These are phyloP conservation scores for Gaertneriomyces semiglobifer DNA, from an alignment of 192 early-diverging fungal species.

Conservation along the genomic window DNA sequence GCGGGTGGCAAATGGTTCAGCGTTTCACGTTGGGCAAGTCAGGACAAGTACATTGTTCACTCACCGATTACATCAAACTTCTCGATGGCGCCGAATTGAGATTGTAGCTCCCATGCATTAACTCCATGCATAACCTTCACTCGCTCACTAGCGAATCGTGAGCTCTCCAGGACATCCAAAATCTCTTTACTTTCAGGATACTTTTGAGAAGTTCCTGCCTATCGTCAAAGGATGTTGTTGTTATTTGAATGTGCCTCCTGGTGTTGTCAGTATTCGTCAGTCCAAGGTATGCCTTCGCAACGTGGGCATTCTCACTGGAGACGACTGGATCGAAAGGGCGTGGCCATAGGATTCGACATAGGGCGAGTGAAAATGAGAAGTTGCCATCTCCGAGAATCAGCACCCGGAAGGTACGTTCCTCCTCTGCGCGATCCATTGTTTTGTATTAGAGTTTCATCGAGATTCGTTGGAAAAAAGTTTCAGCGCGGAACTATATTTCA, in stretches of 20 bases:
- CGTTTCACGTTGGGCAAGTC: too few relatives aligned
- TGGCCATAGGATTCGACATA: conserved; percentile 39
- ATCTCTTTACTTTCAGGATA: conserved; percentile 46
- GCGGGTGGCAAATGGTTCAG: background rate
- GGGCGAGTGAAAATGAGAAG: conserved; percentile 52
- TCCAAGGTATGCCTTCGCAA: conserved; percentile 23
- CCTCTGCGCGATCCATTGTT: background rate
- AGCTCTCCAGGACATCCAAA: conserved; percentile 21
- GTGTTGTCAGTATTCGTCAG: conserved; percentile 10
- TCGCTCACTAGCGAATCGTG: conserved; percentile 6
- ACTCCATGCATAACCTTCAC: conserved; percentile 45
- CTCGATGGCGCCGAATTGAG: conserved; percentile 24
- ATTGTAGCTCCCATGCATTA: conserved; percentile 54
- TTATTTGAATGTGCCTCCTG: conserved; percentile 27
- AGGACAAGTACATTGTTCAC: background rate
- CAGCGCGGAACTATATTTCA: too few relatives aligned
- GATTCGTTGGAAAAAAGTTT: too few relatives aligned
- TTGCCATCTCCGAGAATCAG: conserved; percentile 45
- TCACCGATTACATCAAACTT: conserved; percentile 24
- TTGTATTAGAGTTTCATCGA: background rate
- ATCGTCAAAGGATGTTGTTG: conserved; percentile 49
- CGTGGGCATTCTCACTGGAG: background rate
- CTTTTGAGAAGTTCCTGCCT: conserved; percentile 41
- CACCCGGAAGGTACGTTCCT: conserved; percentile 10
- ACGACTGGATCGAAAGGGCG: background rate